Conservation (phyloP, 257 asterid species). For the Solanum corneliomulleri region DNA sequence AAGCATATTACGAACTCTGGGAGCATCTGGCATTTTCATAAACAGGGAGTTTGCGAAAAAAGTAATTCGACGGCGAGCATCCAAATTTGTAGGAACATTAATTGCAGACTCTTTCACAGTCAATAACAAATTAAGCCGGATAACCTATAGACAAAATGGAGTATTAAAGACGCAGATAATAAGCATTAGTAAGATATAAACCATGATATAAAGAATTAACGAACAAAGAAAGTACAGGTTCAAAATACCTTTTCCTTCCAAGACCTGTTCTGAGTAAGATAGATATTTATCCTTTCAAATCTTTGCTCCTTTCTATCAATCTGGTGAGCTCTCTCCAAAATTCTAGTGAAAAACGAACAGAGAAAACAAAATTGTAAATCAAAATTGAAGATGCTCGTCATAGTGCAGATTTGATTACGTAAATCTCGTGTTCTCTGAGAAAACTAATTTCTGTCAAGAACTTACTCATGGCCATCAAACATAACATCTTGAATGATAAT, state of each 20-base stretch:
- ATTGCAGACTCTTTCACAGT: constrained; percentile 97
- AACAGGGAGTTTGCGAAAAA: constrained; percentile 93
- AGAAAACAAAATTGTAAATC: constrained; percentile 8
- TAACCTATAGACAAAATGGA: constrained; percentile 42
- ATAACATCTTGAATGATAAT: constrained; percentile 85
- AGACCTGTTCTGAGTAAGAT: constrained; percentile 31
- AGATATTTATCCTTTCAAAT: constrained; percentile 55
- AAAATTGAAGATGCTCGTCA: neutral
- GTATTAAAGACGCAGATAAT: neutral
- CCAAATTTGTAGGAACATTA: constrained; percentile 85
- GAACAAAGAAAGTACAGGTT: constrained; percentile 2
- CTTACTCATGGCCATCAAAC: constrained; percentile 65
- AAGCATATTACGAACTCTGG: constrained; percentile 92
- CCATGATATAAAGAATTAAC: neutral
- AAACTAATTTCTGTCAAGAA: neutral
- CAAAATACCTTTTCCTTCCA: constrained; percentile 92
- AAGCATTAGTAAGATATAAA: neutral
- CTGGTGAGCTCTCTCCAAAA: constrained; percentile 33
- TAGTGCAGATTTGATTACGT: neutral
- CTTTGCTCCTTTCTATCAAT: constrained; percentile 51
- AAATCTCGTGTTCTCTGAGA: neutral
- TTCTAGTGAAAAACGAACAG: constrained; percentile 28
- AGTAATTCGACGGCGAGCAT: constrained; percentile 91
- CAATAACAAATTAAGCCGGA: constrained; percentile 88
- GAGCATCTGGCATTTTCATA: constrained; percentile 94